Conservation (phyloP, 129 eudicot species). For the Silybum marianum region DNA sequence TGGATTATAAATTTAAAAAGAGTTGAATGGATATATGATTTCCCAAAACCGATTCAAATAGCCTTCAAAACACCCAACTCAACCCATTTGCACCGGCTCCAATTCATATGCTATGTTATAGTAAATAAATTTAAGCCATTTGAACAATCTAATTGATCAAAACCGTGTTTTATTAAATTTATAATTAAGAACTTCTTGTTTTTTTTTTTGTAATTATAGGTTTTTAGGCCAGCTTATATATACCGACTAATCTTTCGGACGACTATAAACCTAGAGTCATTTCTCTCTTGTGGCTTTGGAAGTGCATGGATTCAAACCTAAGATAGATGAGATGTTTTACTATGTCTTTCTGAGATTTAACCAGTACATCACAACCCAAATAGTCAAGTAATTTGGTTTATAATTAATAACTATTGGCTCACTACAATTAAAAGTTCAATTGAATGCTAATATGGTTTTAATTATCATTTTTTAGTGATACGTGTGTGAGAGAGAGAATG, state of each 20-base stretch:
- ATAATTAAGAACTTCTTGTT: neutral
- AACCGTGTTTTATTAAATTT: neutral
- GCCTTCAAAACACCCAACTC: neutral
- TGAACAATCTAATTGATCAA: neutral
- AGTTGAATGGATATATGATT: neutral
- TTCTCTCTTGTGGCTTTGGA: neutral
- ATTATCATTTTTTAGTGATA: neutral
- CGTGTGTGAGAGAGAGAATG: neutral
- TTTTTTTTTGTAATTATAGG: too few relatives aligned
- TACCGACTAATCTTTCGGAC: too few relatives aligned
- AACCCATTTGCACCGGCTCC: neutral
- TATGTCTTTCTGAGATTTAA: too few relatives aligned
- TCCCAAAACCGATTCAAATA: neutral
- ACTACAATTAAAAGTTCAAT: neutral
- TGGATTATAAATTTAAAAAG: neutral
- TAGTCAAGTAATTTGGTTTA: neutral
- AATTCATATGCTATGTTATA: neutral
- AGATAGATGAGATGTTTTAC: too few relatives aligned
- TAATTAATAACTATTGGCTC: neutral
- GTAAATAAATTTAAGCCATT: neutral
- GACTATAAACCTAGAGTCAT: neutral
- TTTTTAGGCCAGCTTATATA: too few relatives aligned
- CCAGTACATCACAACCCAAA: neutral
- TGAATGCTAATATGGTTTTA: neutral
- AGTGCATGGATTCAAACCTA: too few relatives aligned